These are phyloP conservation scores for Eimeria maxima DNA, from an alignment of 169 alveolate genomes.

Conservation along the genomic window DNA sequence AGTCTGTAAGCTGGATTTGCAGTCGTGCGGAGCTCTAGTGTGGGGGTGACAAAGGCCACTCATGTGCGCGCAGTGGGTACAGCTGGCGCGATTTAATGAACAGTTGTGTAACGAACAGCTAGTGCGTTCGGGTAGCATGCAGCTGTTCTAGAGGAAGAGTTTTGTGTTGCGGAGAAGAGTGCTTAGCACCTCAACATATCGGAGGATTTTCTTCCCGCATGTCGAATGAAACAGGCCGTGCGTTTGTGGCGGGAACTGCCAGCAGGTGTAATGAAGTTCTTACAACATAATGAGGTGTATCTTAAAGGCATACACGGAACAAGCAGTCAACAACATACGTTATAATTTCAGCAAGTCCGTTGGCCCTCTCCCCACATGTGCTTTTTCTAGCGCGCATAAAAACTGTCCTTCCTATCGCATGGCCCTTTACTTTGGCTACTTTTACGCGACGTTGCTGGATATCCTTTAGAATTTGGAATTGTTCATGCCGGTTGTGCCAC, in stretches of 20 bases:
- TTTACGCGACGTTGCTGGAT: not conserved
- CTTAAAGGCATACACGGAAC: not conserved
- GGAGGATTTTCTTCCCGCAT: too few relatives aligned
- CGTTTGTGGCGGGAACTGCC: not conserved
- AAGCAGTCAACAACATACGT: not conserved
- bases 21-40: not conserved
- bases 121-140: not conserved
- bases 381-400: too few relatives aligned
- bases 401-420: not conserved
- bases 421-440: not conserved
- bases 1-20: not conserved
- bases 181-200: not conserved
- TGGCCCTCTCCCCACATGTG: not conserved
- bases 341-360: not conserved
- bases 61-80: not conserved
- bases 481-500: not conserved
- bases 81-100: not conserved
- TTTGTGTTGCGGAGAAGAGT: not conserved
- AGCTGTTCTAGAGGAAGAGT: not conserved
- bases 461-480: too few relatives aligned
- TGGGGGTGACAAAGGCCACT: not conserved
- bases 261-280: not conserved
- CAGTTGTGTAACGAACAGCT: not conserved
- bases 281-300: not conserved
- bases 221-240: not conserved